Evolutionary conservation across 345 rosid genomes (phyloP).

Genomic region (Sonneratia caseolaris): DNA sequence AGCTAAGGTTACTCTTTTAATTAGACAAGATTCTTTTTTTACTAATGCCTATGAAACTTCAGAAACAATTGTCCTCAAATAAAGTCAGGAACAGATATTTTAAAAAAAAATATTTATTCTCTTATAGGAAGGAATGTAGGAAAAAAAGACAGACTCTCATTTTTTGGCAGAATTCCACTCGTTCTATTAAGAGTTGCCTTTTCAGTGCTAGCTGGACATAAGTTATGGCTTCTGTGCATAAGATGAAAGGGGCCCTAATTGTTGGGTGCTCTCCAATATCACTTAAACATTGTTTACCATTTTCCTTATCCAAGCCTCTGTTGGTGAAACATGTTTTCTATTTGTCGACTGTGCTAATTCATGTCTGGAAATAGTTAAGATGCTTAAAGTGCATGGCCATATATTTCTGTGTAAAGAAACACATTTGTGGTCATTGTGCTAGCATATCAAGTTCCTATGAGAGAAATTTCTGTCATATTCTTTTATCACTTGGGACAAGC

Average conservation of each 20-base stretch:
- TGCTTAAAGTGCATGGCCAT: background rate
- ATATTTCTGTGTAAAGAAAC: background rate
- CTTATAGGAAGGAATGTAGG: too few relatives aligned
- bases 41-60: background rate
- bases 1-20: background rate
- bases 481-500: constrained; percentile 1
- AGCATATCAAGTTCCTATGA: background rate
- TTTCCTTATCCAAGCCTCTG: background rate
- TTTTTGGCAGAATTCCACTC: background rate
- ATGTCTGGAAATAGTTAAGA: background rate
- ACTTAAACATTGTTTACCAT: background rate
- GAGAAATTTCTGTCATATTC: background rate
- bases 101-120: too few relatives aligned
- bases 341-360: background rate
- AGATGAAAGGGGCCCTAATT: background rate
- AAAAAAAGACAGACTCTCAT: background rate
- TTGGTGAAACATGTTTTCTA: background rate
- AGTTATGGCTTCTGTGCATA: background rate
- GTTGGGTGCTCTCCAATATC: background rate
- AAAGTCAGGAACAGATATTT: background rate
- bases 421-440: background rate
- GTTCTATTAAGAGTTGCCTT: background rate
- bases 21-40: background rate
- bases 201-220: background rate
- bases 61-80: background rate